Base-by-base conservation (phyloP, 2,329 filamentous ascomycete genomes). In the Metarhizium anisopliae region DNA sequence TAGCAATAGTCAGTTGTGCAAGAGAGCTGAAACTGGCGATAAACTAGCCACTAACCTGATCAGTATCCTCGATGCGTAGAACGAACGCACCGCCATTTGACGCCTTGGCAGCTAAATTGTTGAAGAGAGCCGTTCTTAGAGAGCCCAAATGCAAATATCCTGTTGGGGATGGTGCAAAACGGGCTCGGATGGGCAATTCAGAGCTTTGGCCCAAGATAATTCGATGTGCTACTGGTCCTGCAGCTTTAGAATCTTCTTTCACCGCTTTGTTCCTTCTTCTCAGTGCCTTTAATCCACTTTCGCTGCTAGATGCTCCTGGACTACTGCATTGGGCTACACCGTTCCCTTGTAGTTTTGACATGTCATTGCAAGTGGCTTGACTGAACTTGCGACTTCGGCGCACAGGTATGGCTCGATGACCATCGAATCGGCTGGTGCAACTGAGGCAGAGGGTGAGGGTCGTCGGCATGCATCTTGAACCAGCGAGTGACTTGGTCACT, bases 131-230 rank as follows among this genome's bases (percentile, higher is more conserved):
- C 0, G 94, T 99, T 57, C 94, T 81, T 40, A 99, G 72, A 0
- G 92, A 96, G 4, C 94, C 94, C 13, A 99, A 77, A 71, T 99
- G 94, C 29, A 99, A 79, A 64, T 93, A 92, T 1, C 94, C 94
- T 0, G 94, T 99, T 0, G 94, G 94, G 1, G 94, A 97, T 0
- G 94, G 94, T 1, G 95, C 94, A 71, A 99, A 99, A 50, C 94
- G 86, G 18, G 94, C 66, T 35, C 71, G 62, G 51, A 73, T 70
- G 13, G 70, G 70, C 13, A 63, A 56, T 90, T 68, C 90, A 79
- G 57, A 83, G 83, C 62, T 64, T 51, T 72, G 66, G 13, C 70
- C 70, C 2, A 73, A 62, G 53, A 73, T 69, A 47, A 61, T 64
- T 50, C 61, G 67, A 25, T 65, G 53, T 13, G 49, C 52, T 4